Evolutionary conservation across 257 asterid species (phyloP), one percentile per base, ranked within the genome.

Genomic region (Solanum virginianum): DNA sequence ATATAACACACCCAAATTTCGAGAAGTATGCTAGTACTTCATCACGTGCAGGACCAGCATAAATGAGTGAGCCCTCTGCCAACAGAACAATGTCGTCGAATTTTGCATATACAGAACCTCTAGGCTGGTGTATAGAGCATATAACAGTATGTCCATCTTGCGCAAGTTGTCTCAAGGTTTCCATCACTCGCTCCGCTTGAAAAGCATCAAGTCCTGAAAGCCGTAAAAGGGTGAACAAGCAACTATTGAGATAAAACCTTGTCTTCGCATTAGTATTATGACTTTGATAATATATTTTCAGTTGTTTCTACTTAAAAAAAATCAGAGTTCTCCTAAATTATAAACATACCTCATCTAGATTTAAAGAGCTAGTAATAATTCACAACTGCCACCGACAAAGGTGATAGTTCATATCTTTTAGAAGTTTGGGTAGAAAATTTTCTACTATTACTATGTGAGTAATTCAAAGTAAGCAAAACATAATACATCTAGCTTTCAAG

Each of bases 131-230:
- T 88, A 96, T 96, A 85, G 99, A 96, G 88, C 99, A 96, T 89
- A 96, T 90, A 82, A 96, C 98, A 63, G 98, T 96, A 86, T 96
- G 99, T 62, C 99, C 99, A 90, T 96, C 98, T 84, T 91, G 92
- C 75, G 99, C 97, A 86, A 96, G 99, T 89, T 92, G 89, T 77
- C 92, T 90, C 53, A 96, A 88, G 66, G 98, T 95, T 87, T 96
- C 98, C 98, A 96, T 96, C 85, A 96, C 99, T 89, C 94, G 92
- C 94, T 96, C 98, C 65, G 99, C 98, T 93, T 96, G 99, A 89
- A 96, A 96, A 85, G 99, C 99, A 91, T 96, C 99, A 87, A 96
- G 98, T 89, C 99, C 99, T 96, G 95, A 89, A 92, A 90, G 87
- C 82, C 86, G 63, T 15, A 77, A 77, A 80, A 56, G 55, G 54